Base-by-base conservation (phyloP, 73 alveolate genomes). In the Uronychia setigera region DNA sequence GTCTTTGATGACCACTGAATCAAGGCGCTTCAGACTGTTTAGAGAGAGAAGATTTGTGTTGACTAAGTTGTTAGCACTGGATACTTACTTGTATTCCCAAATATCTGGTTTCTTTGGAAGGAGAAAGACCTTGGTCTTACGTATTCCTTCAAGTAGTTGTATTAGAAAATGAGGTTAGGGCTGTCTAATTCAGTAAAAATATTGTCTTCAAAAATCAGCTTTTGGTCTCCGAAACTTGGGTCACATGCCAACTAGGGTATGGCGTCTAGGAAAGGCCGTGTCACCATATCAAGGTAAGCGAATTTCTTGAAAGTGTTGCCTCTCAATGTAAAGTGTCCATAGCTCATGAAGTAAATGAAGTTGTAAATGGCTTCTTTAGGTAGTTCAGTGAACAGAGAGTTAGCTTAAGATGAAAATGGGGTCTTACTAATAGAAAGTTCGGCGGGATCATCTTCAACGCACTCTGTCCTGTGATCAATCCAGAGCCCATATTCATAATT, bases 401-500 rank as follows among this genome's bases (percentile, higher is more conserved):
- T 57, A 19, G 67, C 34, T 85, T 76, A 1, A 77, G 1, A 26
- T 77, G 76, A 14, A 85, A 33, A 77, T 11, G 57, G 19, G 82
- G 81, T 27, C 46, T 25, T 1, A 30, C 82, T 46, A 19, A 46
- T 19, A 11, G 19, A 11, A 5, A 46, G 19, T n/a, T 31, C 1
- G 25, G 33, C 75, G 19, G 91, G 80, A 29, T 78, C 67, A 35
- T 35, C 35, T 1, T 58, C 83, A 85, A 32, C 76, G 59, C 91
- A 85, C 33, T 85, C 80, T 75, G 80, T 74, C 77, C 91, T 85
- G 60, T 34, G 77, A 30, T 85, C 91, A 33, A 34, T 78, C 91
- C 91, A 85, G 29, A 77, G 32, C 32, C 91, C 91, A 32, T 85
- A 85, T 31, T 85, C 81, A n/a, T 77, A 77, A 58, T 85, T 85